phyloP scores from a whole-genome alignment of 2,329 filamentous ascomycete genomes.

The Diplodia corticola region DNA sequence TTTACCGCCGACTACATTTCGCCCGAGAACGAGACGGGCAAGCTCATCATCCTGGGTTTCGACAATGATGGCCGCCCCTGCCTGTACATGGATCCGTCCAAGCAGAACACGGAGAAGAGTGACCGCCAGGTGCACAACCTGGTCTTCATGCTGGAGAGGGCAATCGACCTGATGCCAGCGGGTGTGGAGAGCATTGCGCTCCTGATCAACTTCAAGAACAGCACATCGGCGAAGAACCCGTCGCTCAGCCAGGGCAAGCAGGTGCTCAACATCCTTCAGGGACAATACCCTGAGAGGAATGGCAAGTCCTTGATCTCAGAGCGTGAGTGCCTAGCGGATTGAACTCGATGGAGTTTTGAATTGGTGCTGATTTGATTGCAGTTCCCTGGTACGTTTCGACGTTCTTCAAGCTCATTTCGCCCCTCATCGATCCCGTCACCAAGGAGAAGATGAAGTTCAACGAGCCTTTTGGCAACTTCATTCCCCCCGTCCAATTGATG shows the following conservation, averaged over 20 bases:
- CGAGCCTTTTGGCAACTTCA: slow-evolving; percentile 80
- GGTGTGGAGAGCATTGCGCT: slow-evolving; percentile 85
- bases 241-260: slow-evolving; percentile 74
- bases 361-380: slow-evolving; percentile 38
- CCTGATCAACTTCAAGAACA: slow-evolving; percentile 87
- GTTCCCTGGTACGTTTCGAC: slow-evolving; percentile 88
- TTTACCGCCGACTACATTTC: slow-evolving; percentile 86
- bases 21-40: slow-evolving; percentile 93
- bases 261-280: slow-evolving; percentile 88
- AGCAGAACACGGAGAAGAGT: slow-evolving; percentile 87
- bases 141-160: slow-evolving; percentile 92
- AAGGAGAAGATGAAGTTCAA: slow-evolving; percentile 97
- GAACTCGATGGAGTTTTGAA: background rate
- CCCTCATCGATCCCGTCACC: slow-evolving; percentile 94
- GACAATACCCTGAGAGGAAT: slow-evolving; percentile 90
- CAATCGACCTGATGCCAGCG: slow-evolving; percentile 82
- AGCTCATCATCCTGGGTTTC: slow-evolving; percentile 86
- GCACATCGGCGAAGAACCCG: slow-evolving; percentile 73
- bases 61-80: slow-evolving; percentile 85
- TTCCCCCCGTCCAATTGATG: slow-evolving; percentile 81
- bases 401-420: slow-evolving; percentile 94
- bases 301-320: slow-evolving; percentile 89
- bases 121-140: slow-evolving; percentile 90
- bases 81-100: slow-evolving; percentile 83
- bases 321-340: slow-evolving; percentile 54